phyloP scores from a whole-genome alignment of 768 basidiomycete species.

The Mrakia frigida region DNA sequence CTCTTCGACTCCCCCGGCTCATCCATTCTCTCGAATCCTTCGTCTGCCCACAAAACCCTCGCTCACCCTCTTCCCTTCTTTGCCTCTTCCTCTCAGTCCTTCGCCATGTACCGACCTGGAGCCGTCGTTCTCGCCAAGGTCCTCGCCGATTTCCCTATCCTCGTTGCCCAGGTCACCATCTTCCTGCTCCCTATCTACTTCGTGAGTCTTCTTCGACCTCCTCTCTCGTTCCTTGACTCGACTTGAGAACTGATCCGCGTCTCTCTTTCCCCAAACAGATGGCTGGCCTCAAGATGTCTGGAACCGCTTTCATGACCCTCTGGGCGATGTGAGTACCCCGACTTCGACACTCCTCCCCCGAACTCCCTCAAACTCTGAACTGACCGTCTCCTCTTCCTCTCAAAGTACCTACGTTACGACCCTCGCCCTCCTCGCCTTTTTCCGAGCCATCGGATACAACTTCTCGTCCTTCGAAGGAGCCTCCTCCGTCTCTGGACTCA shows the following conservation, averaged over 20 bases:
- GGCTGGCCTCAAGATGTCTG: slow-evolving; percentile 16
- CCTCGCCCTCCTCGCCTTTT: slow-evolving; percentile 32
- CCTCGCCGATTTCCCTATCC: slow-evolving; percentile 46
- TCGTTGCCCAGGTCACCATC: slow-evolving; percentile 47
- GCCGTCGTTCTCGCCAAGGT: slow-evolving; percentile 46
- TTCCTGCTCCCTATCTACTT: slow-evolving; percentile 42
- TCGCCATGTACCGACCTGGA: slow-evolving; percentile 48
- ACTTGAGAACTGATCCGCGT: neutral
- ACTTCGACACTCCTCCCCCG: neutral
- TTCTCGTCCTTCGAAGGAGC: slow-evolving; percentile 31
- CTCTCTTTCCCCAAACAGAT: neutral
- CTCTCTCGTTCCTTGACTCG: neutral
- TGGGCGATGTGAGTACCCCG: slow-evolving; percentile 21
- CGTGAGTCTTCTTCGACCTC: neutral
- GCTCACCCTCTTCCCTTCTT: no score
- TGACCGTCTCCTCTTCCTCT: neutral
- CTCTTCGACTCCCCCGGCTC: no score
- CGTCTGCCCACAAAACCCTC: no score
- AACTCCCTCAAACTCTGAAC: neutral
- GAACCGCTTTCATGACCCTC: slow-evolving; percentile 31
- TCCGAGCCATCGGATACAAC: slow-evolving; percentile 29
- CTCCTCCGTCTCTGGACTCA: slow-evolving; percentile 29
- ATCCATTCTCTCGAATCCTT: no score
- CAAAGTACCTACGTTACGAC: slow-evolving; percentile 29
- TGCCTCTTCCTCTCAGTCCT: slow-evolving; percentile 34